phyloP scores from a whole-genome alignment of 306 rosid genomes.

The Lotus japonicus region DNA sequence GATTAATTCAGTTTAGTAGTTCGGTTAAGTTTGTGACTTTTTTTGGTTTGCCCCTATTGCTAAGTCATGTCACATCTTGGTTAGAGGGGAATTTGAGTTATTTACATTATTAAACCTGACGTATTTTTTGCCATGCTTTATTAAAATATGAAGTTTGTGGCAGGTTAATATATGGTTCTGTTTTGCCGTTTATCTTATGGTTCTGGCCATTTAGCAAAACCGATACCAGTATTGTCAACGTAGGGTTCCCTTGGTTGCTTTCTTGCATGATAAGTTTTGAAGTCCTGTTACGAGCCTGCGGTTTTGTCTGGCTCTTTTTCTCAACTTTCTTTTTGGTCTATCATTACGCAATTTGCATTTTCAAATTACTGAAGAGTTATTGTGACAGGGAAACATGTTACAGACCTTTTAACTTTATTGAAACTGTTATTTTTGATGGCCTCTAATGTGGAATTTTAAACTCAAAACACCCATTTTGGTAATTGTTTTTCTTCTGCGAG shows the following conservation, averaged over 20 bases:
- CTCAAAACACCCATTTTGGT: conserved; percentile 7
- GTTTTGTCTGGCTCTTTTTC: conserved; percentile 9
- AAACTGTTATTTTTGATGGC: not conserved
- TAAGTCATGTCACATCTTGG: not conserved
- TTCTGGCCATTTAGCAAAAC: not conserved
- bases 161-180: conserved; percentile 5
- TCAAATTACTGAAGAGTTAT: not conserved
- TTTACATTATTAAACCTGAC: not conserved
- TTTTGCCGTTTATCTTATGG: not conserved
- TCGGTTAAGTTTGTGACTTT: not conserved
- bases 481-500: not conserved
- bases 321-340: conserved; percentile 4
- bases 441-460: not conserved
- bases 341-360: conserved; percentile 5
- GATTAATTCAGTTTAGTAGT: not conserved
- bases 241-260: not conserved
- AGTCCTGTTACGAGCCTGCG: not conserved
- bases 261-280: not conserved
- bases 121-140: not conserved
- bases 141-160: not conserved
- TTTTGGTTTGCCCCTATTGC: not conserved
- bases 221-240: not conserved
- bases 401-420: not conserved
- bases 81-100: conserved; percentile 3
- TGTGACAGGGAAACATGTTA: not conserved